Conservation (phyloP, 148 eudicot species). For the Heliosperma pusillum region DNA sequence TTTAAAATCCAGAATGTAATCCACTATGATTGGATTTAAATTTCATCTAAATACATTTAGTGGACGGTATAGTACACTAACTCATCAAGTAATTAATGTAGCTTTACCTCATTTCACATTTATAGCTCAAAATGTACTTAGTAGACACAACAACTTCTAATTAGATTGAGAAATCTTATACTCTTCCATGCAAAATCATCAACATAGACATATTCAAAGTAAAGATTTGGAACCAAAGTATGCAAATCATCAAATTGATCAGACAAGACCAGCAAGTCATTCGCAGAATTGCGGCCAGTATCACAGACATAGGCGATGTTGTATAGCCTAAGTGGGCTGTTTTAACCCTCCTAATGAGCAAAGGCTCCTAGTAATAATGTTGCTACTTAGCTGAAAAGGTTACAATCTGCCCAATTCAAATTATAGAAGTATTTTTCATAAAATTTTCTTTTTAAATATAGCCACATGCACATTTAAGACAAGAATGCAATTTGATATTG, state of each 20-base stretch:
- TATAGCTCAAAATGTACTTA: background rate
- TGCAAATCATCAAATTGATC: background rate
- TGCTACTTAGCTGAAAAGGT: background rate
- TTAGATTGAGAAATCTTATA: background rate
- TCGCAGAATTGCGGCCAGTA: background rate
- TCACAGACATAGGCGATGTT: background rate
- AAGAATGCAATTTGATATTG: background rate
- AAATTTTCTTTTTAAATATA: background rate
- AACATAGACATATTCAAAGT: background rate
- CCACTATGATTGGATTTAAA: background rate
- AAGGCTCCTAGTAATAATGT: background rate
- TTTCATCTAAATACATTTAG: too few relatives aligned
- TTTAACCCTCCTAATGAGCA: background rate
- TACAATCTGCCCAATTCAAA: background rate
- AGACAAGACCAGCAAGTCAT: background rate
- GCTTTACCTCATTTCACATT: background rate
- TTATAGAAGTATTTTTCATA: background rate
- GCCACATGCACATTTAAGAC: background rate
- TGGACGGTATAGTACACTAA: background rate
- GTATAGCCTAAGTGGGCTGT: background rate
- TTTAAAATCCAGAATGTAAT: background rate
- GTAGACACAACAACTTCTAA: background rate
- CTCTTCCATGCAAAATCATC: background rate
- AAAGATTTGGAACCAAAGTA: slow-evolving; percentile 1
- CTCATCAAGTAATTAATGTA: background rate